Conservation (phyloP, 495 filamentous ascomycete genomes). For the Hypomontagnella monticulosa region DNA sequence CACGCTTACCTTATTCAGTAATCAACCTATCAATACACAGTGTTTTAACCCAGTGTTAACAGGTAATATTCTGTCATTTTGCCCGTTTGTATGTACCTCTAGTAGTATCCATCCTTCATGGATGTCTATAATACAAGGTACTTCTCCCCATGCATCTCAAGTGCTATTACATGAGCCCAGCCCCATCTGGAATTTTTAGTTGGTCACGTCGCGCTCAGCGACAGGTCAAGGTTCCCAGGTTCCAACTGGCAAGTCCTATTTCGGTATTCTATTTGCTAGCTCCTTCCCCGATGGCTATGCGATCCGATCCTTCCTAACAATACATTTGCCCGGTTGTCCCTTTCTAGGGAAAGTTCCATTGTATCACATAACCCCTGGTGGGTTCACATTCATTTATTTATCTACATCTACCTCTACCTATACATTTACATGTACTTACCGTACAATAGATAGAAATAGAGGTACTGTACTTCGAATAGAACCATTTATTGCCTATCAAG, state of each 20-base stretch:
- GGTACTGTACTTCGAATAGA: neutral
- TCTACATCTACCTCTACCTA: conserved; percentile 4
- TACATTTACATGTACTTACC: neutral
- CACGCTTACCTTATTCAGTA: conserved; percentile 27
- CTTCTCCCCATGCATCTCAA: neutral
- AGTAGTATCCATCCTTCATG: conserved; percentile 2
- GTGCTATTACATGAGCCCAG: conserved; percentile 11
- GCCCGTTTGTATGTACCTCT: neutral
- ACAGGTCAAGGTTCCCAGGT: conserved; percentile 3
- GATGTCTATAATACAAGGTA: neutral
- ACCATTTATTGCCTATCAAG: neutral
- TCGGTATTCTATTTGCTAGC: neutral
- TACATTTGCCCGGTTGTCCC: conserved; percentile 10
- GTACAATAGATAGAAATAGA: neutral
- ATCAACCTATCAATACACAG: conserved; percentile 1
- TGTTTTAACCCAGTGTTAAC: neutral
- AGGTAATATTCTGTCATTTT: neutral
- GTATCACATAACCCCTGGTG: conserved; percentile 25
- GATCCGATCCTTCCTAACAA: conserved; percentile 30
- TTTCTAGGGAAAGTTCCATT: conserved; percentile 27
- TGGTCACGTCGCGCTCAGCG: conserved; percentile 7
- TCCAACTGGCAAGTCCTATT: conserved; percentile 4
- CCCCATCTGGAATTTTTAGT: conserved; percentile 32
- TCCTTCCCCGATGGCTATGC: conserved; percentile 20
- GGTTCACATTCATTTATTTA: conserved; percentile 14